Base-by-base conservation (phyloP, 768 basidiomycete genomes). In the Glaciozyma martinii region DNA sequence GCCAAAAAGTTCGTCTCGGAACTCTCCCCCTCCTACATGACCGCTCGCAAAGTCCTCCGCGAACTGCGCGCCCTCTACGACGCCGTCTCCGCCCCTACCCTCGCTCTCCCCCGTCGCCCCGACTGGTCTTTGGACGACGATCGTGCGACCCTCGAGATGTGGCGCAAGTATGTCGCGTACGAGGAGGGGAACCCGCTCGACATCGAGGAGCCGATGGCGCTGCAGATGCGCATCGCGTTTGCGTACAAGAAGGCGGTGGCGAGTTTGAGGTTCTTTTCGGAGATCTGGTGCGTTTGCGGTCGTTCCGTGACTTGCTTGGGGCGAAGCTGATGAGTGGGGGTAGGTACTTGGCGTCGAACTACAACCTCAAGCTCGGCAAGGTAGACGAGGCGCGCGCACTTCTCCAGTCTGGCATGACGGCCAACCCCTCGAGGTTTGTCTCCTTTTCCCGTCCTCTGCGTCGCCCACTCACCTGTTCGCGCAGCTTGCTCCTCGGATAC, bases 1-100 rank as follows among this genome's bases (percentile, higher is more conserved):
- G 92, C 94, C 19, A 97, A 98, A 77, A 95, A 97, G 74, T 93
- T 97, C 77, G 85, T 97, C 79, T 81, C 84, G 61, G 93, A 97
- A 77, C 82, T 90, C n/a, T 88, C 89, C 3, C 89, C 91, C 9
- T 84, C 87, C 3, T 88, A 97, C 75, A 93, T 97, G 89, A 92
- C 94, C 73, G 94, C 95, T 0, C 86, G 92, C 19, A 86, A 88
- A 0, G 86, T 87, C 1, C 83, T 93, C 37, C 87, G 89, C 61
- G 87, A 91, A 72, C 80, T 99, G 25, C 80, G 77, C 40, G 83
- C 85, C 61, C 81, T 89, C 50, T 79, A 83, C 44, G 82, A 81
- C 15, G 79, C 82, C 1, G 78, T 95, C 18, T 84, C 84, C 70
- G 82, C 81, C 0, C 78, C 82, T 1, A 71, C 78, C 55, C 83